Conservation (phyloP, 1,139 yeast species). For the Schwanniomyces etchellsii region DNA sequence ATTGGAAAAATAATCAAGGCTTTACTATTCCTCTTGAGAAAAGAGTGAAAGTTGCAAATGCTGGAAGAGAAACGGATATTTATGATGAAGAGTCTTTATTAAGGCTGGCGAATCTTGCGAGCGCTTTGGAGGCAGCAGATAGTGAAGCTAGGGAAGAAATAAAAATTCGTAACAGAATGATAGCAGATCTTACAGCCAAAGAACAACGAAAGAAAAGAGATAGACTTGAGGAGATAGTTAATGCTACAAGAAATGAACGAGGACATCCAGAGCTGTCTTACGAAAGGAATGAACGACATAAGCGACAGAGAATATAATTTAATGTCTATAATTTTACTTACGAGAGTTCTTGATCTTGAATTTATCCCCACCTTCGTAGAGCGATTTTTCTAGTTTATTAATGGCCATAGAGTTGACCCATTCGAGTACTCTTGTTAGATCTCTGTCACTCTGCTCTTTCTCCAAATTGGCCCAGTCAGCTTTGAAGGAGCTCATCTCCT, state of each 20-base stretch:
- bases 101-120: constrained; percentile 58
- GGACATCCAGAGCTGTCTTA: too few relatives aligned
- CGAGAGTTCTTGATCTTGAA: constrained; percentile 11
- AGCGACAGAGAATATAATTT: constrained; percentile 1
- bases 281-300: neutral
- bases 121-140: constrained; percentile 75
- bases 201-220: constrained; percentile 58
- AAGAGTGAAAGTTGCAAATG: constrained; percentile 58
- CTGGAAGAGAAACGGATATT: constrained; percentile 16
- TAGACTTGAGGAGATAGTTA: constrained; percentile 53
- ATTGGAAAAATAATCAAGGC: constrained; percentile 95
- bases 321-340: neutral
- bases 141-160: constrained; percentile 68
- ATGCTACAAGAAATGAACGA: constrained; percentile 41
- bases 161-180: constrained; percentile 50
- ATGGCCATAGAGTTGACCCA: constrained; percentile 61
- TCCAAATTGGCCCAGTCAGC: constrained; percentile 16
- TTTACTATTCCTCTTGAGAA: constrained; percentile 79
- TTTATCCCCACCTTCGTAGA: constrained; percentile 55
- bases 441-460: constrained; percentile 31
- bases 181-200: constrained; percentile 48
- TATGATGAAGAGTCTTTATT: constrained; percentile 43
- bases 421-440: constrained; percentile 41
- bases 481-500: constrained; percentile 1
- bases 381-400: constrained; percentile 44